These are phyloP conservation scores for Noccaea caerulescens DNA, from an alignment of 345 rosid species.

Conservation along the genomic window DNA sequence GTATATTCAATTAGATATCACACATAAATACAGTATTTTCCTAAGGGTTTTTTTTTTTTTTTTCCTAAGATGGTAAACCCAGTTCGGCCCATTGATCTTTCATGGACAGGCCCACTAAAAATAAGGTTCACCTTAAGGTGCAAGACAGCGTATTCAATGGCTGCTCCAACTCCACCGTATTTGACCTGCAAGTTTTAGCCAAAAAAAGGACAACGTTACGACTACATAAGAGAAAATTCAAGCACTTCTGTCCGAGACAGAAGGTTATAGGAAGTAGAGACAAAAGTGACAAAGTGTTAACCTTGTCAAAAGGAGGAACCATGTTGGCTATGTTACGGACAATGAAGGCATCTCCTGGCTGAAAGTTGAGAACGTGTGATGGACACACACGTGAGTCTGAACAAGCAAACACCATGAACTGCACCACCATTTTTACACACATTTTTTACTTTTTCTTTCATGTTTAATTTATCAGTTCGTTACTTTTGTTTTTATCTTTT, in stretches of 20 bases:
- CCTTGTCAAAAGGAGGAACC: constrained; percentile 63
- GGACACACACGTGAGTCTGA: constrained; percentile 65
- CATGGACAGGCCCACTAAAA: constrained; percentile 9
- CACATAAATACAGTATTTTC: not conserved
- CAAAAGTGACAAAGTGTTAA: constrained; percentile 14
- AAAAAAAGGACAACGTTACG: constrained; percentile 1
- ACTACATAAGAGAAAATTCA: constrained; percentile 10
- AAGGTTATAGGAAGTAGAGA: constrained; percentile 1
- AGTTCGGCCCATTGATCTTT: not conserved
- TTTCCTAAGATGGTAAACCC: not conserved
- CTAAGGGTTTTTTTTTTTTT: not conserved
- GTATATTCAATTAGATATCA: constrained; percentile 13
- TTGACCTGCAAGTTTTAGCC: constrained; percentile 34
- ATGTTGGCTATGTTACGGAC: constrained; percentile 57
- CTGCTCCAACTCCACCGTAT: constrained; percentile 79
- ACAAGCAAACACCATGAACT: constrained; percentile 89
- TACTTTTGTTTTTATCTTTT: not conserved
- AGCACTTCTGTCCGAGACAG: not conserved
- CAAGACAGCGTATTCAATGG: constrained; percentile 93
- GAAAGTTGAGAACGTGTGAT: constrained; percentile 53
- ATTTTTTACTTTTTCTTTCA: not conserved
- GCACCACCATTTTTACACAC: constrained; percentile 40
- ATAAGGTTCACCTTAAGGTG: constrained; percentile 78
- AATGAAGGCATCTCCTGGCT: constrained; percentile 60
- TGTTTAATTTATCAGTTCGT: not conserved